Evolutionary conservation across 495 filamentous ascomycete species (phyloP).

Genomic region (Aspergillus homomorphus): DNA sequence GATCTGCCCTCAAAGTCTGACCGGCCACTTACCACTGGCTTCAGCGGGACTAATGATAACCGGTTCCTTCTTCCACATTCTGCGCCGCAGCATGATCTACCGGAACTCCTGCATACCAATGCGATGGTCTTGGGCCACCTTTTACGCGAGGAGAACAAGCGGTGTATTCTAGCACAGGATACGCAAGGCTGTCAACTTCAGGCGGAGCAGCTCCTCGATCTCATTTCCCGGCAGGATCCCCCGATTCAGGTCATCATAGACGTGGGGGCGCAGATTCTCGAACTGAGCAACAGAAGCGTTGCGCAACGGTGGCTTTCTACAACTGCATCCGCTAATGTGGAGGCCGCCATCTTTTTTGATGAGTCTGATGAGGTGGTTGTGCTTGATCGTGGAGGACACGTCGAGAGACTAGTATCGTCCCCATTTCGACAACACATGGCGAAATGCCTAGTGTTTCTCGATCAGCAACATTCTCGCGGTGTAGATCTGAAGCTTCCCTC

Average conservation of each 20-base stretch:
- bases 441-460: constrained; percentile 57
- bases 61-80: constrained; percentile 53
- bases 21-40: constrained; percentile 54
- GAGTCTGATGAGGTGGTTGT: constrained; percentile 51
- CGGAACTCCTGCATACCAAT: constrained; percentile 59
- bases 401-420: constrained; percentile 53
- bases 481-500: constrained; percentile 63
- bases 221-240: constrained; percentile 35
- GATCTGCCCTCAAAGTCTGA: constrained; percentile 52
- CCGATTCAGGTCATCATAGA: constrained; percentile 63
- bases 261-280: constrained; percentile 70
- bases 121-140: constrained; percentile 59
- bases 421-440: constrained; percentile 42
- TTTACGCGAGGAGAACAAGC: constrained; percentile 52
- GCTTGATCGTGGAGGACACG: constrained; percentile 40
- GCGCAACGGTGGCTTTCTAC: constrained; percentile 44
- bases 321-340: constrained; percentile 9
- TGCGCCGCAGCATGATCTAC: constrained; percentile 55
- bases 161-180: constrained; percentile 25
- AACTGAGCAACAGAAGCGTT: constrained; percentile 53
- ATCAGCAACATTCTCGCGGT: constrained; percentile 69
- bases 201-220: constrained; percentile 46
- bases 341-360: constrained; percentile 56
- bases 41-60: constrained; percentile 73
- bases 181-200: background rate